phyloP scores from a whole-genome alignment of 2,329 filamentous ascomycete species.

The Xylaria sp. region DNA sequence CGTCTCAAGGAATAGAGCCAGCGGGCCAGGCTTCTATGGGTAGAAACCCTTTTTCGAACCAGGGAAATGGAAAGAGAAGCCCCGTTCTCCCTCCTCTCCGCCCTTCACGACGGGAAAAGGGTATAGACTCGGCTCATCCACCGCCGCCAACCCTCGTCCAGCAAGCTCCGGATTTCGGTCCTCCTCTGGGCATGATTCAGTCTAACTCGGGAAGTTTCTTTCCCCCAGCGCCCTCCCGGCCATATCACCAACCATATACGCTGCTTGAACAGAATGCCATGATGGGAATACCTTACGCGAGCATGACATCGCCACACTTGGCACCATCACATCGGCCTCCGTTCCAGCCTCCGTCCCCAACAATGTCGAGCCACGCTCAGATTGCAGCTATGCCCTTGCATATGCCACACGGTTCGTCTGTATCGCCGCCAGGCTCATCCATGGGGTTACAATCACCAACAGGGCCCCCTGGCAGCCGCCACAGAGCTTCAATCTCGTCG shows the following conservation, averaged over 20 bases:
- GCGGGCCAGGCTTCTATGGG: slow-evolving; percentile 31
- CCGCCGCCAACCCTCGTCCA: slow-evolving; percentile 36
- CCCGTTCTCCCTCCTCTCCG: slow-evolving; percentile 52
- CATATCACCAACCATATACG: slow-evolving; percentile 51
- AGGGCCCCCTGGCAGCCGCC: slow-evolving; percentile 43
- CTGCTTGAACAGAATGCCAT: slow-evolving; percentile 46
- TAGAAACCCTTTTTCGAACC: slow-evolving; percentile 50
- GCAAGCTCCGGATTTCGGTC: slow-evolving; percentile 44
- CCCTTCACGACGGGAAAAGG: slow-evolving; percentile 44
- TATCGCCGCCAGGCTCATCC: slow-evolving; percentile 42
- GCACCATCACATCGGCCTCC: slow-evolving; percentile 20
- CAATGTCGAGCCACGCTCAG: slow-evolving; percentile 40
- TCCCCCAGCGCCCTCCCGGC: slow-evolving; percentile 48
- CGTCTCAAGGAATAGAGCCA: slow-evolving; percentile 39
- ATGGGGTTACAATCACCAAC: slow-evolving; percentile 45
- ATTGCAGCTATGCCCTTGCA: slow-evolving; percentile 39
- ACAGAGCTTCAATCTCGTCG: slow-evolving; percentile 49
- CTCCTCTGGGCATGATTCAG: slow-evolving; percentile 45
- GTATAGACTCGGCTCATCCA: slow-evolving; percentile 39
- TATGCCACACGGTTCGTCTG: slow-evolving; percentile 42
- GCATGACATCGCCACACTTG: slow-evolving; percentile 32
- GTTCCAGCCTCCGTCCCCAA: slow-evolving; percentile 44
- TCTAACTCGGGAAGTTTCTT: slow-evolving; percentile 51
- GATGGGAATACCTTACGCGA: slow-evolving; percentile 41
- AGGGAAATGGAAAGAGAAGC: slow-evolving; percentile 45